Percentiles rank a stretch among this genome's conserved stretches.
Evolutionary conservation across 2,329 filamentous ascomycete species (phyloP).

Genomic region (Aspergillus carbonarius): DNA sequence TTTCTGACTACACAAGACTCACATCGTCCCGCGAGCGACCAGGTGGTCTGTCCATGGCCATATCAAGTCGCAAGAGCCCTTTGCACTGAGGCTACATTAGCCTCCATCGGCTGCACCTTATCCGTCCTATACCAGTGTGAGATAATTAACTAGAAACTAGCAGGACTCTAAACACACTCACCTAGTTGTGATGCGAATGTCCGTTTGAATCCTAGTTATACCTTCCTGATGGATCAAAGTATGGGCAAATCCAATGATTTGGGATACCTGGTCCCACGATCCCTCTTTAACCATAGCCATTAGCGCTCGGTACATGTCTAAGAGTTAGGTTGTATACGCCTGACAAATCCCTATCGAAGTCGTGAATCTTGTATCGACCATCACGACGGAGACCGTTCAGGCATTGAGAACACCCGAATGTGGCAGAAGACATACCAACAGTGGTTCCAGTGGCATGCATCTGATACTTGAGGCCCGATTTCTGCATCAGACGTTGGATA

Average conservation of each 20-base stretch:
- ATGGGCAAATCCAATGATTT: conserved; percentile 75
- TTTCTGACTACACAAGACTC: neutral
- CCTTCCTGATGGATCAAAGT: conserved; percentile 69
- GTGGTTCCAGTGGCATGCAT: conserved; percentile 92
- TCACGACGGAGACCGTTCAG: neutral
- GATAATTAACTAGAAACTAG: neutral
- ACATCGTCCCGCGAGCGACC: neutral
- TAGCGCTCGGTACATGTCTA: neutral
- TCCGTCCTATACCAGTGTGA: conserved; percentile 60
- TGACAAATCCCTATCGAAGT: neutral
- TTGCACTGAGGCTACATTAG: conserved; percentile 4
- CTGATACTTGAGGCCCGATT: conserved; percentile 71
- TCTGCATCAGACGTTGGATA: conserved; percentile 76
- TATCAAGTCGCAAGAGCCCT: neutral
- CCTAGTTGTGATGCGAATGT: conserved; percentile 77
- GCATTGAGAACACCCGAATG: neutral
- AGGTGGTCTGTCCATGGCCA: neutral
- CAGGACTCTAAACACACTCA: conserved; percentile 29
- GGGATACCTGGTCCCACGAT: conserved; percentile 80
- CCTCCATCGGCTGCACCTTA: conserved; percentile 70
- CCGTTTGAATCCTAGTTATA: conserved; percentile 76
- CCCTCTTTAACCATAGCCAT: conserved; percentile 60
- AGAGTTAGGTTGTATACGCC: no score
- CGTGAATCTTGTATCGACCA: neutral
- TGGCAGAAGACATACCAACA: conserved; percentile 58